Base-by-base conservation (phyloP, 2,329 filamentous ascomycete species). In the Piedraia hortae region DNA sequence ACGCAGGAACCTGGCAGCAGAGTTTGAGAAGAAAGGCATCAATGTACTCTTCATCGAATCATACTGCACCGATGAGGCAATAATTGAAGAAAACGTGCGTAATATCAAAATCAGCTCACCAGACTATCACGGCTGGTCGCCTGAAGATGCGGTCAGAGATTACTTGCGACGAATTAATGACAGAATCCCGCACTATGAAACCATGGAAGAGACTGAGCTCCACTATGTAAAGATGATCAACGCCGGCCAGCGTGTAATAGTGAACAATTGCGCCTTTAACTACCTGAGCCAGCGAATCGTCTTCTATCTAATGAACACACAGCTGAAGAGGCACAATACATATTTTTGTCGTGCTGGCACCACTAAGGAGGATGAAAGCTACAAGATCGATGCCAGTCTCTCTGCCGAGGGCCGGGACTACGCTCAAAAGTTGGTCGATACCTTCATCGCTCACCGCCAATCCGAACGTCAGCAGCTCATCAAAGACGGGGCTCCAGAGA, bases 151-250 rank as follows among this genome's bases (percentile, higher is more conserved):
- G 3, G 80, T 90, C 14, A 69, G 74, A 38, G 65, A 91, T 36
- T 97, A 97, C 39, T 60, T 97, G 17, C 62, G 67, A 30, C 68
- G 85, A 22, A 93, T 97, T 39, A 68, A 77, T 30, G 69, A 74
- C 35, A 75, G 85, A 34, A 97, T 97, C 27, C 85, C 85, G 10
- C 69, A 82, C 27, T 97, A 90, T 35, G 80, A 97, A 49, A 89
- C 77, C 1, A 93, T 97, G 78, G 62, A 80, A 36, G 85, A 97
- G 44, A 58, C 60, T 14, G 80, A 93, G 33, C 58, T 97, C 30
- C 90, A 93, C 43, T 97, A 82, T 49, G 82, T 97, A 50, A 91
- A 90, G 53, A 91, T 97, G 82, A 89, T 93, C 43, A 97, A 97
- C 35, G 85, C 85, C 5, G 85, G 85, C 19, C 66, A 82, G 39